A percentile compares a stretch with the other conserved stretches of the same genome.
Evolutionary conservation across 2,329 filamentous ascomycete species (phyloP).

Genomic region (Xylaria digitata): DNA sequence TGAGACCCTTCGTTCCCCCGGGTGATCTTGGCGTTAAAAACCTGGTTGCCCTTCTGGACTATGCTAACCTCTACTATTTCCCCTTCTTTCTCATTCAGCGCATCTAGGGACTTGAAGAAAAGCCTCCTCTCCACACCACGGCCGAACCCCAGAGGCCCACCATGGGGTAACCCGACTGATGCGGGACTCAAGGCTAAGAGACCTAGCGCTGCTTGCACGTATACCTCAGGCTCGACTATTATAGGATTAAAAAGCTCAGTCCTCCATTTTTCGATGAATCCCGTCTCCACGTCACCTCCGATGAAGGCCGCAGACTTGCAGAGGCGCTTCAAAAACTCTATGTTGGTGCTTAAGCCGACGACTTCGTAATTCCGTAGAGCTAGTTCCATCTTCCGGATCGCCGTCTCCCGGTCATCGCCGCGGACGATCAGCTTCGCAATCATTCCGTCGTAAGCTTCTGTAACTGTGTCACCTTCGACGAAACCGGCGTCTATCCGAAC

Average conservation of each 20-base stretch:
- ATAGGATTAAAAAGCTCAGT: conserved; percentile 79
- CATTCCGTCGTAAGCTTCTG: conserved; percentile 97
- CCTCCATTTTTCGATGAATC: conserved; percentile 91
- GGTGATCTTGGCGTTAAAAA: conserved; percentile 60
- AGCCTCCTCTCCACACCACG: conserved; percentile 60
- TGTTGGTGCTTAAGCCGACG: conserved; percentile 92
- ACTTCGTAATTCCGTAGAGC: conserved; percentile 92
- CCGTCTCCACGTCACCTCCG: conserved; percentile 89
- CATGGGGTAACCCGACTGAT: conserved; percentile 55
- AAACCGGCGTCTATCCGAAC: conserved; percentile 95
- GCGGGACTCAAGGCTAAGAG: conserved; percentile 67
- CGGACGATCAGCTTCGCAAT: conserved; percentile 97
- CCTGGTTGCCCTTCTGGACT: conserved; percentile 59
- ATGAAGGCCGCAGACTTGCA: conserved; percentile 86
- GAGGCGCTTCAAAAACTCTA: conserved; percentile 93
- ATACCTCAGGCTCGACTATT: conserved; percentile 75
- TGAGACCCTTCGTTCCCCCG: conserved; percentile 56
- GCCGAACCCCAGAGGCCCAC: conserved; percentile 67
- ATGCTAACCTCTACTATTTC: conserved; percentile 67
- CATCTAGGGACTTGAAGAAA: conserved; percentile 68
- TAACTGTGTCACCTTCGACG: conserved; percentile 88
- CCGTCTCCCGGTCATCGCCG: conserved; percentile 79
- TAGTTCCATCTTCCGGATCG: conserved; percentile 82
- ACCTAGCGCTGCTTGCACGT: conserved; percentile 87
- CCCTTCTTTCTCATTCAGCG: conserved; percentile 71